These are phyloP conservation scores for Aureobasidium leucospermi DNA, from an alignment of 2,329 filamentous ascomycete genomes.

Conservation along the genomic window DNA sequence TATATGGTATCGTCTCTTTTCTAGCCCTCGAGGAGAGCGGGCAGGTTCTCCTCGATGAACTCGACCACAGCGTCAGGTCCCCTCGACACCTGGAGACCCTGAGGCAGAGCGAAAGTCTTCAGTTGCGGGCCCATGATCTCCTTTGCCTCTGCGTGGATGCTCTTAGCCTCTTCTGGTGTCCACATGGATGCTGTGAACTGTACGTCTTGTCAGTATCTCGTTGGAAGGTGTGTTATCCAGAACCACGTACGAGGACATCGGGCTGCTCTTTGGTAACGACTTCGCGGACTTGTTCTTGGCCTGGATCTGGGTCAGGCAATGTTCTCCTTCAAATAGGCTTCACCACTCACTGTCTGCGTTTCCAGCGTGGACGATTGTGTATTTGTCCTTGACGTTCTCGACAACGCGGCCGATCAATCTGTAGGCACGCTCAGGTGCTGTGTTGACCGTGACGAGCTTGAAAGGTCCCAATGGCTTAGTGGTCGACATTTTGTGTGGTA, in stretches of 20 bases:
- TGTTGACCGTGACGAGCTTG: constrained; percentile 61
- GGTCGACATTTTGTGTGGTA: constrained; percentile 6
- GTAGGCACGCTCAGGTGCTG: constrained; percentile 57
- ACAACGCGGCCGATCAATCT: constrained; percentile 54
- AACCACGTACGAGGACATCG: constrained; percentile 44
- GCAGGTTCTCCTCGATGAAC: constrained; percentile 40
- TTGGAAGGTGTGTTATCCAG: background rate
- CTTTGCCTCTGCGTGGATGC: constrained; percentile 40
- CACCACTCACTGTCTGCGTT: constrained; percentile 53
- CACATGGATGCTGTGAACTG: constrained; percentile 59
- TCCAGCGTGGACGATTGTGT: constrained; percentile 54
- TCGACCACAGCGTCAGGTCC: constrained; percentile 50
- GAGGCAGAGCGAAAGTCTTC: constrained; percentile 47
- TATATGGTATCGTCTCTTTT: background rate
- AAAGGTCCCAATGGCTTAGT: constrained; percentile 43
- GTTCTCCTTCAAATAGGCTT: background rate
- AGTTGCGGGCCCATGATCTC: constrained; percentile 39
- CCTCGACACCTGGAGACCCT: constrained; percentile 46
- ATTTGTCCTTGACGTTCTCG: constrained; percentile 54
- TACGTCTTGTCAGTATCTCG: background rate
- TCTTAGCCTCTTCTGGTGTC: constrained; percentile 41
- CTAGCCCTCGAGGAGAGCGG: constrained; percentile 20
- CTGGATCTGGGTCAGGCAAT: constrained; percentile 24
- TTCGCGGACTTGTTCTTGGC: constrained; percentile 48
- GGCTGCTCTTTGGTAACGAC: constrained; percentile 48